Evolutionary conservation across 352 stramenopile genomes (phyloP), one percentile per base, ranked within the genome.

Genomic region (Pythium dissimile): DNA sequence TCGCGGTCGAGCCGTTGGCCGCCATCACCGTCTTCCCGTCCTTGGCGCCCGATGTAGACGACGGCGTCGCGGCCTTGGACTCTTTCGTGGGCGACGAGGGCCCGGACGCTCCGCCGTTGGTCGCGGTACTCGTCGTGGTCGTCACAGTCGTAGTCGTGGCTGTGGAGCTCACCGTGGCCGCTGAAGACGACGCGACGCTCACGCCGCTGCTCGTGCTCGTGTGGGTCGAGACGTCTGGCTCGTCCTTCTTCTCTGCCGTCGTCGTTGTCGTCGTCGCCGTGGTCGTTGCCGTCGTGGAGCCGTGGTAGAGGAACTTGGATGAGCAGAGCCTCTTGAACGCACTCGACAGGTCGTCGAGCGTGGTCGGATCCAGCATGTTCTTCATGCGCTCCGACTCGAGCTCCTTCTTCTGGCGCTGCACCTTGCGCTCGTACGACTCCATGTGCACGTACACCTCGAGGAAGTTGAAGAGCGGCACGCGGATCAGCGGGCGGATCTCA

Each of bases 301-400:
- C 79, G 53, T 89, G 77, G 46, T 86, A 91, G 53, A 93, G 62
- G 69, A 88, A 90, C 73, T 92, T 95, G 49, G 81, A 90, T 16
- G 84, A 88, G 38, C 82, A 92, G 10, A 95, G 62, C 2, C 84
- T 71, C 59, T 90, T 88, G 59, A 92, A 95, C 8, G 86, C 86
- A 0, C 66, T 54, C 26, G 85, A 88, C 27, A 92, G 77, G 31
- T 94, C 82, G 11, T 88, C 80, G 3, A 95, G 55, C 21, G 83
- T 61, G 20, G 74, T 69, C 0, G 76, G 66, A 12, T 73, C 67
- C 2, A 95, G 69, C 52, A 95, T 62, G 54, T 92, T 89, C 62
- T 95, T 95, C 83, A 93, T 95, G 18, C 85, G 75, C 58, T 92
- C 80, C 16, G 78, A 89, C 64, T 95, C 85, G 27, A 93, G 66